phyloP scores from a whole-genome alignment of 2,329 filamentous ascomycete genomes.

The Botrytis fabae region DNA sequence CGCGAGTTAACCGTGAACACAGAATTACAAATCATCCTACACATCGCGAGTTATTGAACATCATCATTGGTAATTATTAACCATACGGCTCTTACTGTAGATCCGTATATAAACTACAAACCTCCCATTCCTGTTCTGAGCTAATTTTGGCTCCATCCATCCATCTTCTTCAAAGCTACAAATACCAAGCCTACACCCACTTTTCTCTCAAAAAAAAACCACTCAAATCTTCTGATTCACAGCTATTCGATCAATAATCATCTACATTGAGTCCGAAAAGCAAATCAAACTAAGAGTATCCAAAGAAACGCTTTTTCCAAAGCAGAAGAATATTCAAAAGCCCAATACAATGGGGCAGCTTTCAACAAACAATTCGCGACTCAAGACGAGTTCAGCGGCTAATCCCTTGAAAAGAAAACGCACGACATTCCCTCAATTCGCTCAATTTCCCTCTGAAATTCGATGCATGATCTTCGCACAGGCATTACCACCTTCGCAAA shows the following conservation, averaged over 20 bases:
- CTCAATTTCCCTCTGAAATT: not conserved
- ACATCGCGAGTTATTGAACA: not conserved
- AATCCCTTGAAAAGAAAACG: fast-evolving
- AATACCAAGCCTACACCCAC: too few relatives aligned
- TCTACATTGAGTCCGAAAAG: not conserved
- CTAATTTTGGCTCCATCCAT: not conserved
- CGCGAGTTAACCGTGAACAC: not conserved
- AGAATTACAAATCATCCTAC: fast-evolving
- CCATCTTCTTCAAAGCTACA: not conserved
- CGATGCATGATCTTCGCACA: not conserved
- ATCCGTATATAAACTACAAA: fast-evolving
- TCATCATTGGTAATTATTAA: fast-evolving
- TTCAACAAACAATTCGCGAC: fast-evolving
- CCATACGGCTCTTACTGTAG: not conserved
- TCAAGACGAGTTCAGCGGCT: fast-evolving
- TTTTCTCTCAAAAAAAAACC: not conserved
- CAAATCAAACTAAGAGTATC: not conserved
- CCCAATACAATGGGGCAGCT: not conserved
- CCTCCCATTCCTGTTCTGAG: fast-evolving
- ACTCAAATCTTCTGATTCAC: not conserved
- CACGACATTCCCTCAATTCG: not conserved
- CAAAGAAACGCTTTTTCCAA: not conserved
- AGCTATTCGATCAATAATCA: not conserved
- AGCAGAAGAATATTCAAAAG: not conserved
- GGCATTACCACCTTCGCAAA: not conserved